These are phyloP conservation scores for Saksenaea vasiformis DNA, from an alignment of 371 early-diverging fungal species.

Conservation along the genomic window DNA sequence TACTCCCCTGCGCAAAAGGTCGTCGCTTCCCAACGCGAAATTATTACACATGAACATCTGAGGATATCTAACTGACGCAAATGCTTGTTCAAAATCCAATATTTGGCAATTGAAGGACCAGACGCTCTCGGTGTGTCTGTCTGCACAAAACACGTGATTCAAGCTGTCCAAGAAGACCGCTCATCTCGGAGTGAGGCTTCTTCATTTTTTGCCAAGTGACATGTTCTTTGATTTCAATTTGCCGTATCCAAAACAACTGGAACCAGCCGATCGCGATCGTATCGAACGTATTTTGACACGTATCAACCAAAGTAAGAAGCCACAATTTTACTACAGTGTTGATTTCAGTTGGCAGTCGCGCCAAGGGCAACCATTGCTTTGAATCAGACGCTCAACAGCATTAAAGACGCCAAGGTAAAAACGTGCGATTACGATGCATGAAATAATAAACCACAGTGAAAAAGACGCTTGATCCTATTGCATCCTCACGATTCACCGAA, in stretches of 20 bases:
- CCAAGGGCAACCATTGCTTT: conserved; percentile 76
- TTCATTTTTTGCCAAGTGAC: neutral
- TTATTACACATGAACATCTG: too few species aligned
- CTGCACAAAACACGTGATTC: too few species aligned
- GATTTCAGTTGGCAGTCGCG: conserved; percentile 40
- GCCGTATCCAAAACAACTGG: conserved; percentile 43
- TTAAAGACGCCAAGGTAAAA: conserved; percentile 56
- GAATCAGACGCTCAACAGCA: conserved; percentile 62
- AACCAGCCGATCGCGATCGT: conserved; percentile 27
- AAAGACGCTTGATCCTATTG: conserved; percentile 51
- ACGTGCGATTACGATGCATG: neutral
- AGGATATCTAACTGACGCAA: too few species aligned
- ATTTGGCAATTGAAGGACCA: too few species aligned
- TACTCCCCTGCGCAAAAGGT: too few species aligned
- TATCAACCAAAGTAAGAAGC: conserved; percentile 39
- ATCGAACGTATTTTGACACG: conserved; percentile 42
- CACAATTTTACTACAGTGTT: neutral
- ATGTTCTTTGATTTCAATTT: conserved; percentile 72
- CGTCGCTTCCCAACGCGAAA: too few species aligned
- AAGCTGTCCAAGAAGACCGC: too few species aligned
- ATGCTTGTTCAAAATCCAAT: too few species aligned
- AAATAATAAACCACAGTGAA: conserved; percentile 16
- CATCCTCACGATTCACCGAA: conserved; percentile 31
- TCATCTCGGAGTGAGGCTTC: too few species aligned
- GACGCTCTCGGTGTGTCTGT: too few species aligned